phyloP scores from a whole-genome alignment of 805 yeast genomes.

The Sugiyamaella qingdaonensis region DNA sequence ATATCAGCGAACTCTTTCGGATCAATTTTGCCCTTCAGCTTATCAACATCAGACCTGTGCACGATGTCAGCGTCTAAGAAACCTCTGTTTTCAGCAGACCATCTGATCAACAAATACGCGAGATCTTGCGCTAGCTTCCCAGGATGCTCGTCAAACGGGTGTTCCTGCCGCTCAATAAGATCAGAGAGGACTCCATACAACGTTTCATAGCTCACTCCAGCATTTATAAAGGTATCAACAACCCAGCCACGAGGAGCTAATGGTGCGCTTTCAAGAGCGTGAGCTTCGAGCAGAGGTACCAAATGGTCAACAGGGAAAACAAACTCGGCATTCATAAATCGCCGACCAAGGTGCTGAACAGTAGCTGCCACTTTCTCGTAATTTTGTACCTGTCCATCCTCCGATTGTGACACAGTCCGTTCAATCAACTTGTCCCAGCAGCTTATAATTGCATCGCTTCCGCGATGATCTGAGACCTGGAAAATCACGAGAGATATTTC shows the following conservation, averaged over 20 bases:
- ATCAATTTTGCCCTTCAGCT: conserved; percentile 4
- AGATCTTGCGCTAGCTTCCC: conserved; percentile 28
- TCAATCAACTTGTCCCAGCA: conserved; percentile 76
- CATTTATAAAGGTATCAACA: conserved; percentile 34
- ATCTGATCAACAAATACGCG: conserved; percentile 22
- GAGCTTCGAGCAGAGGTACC: conserved; percentile 58
- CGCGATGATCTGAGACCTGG: conserved; percentile 80
- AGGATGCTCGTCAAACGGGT: conserved; percentile 29
- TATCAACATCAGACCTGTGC: conserved; percentile 2
- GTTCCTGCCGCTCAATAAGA: conserved; percentile 29
- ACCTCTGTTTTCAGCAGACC: conserved; percentile 20
- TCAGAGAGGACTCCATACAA: conserved; percentile 28
- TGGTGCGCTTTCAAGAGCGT: conserved; percentile 43
- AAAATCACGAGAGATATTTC: conserved; percentile 75
- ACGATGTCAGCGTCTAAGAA: conserved; percentile 6
- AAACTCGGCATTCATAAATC: conserved; percentile 62
- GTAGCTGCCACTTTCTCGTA: conserved; percentile 38
- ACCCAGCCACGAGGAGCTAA: conserved; percentile 40
- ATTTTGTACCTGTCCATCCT: conserved; percentile 29
- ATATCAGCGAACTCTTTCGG: conserved; percentile 10
- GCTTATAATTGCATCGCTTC: conserved; percentile 72
- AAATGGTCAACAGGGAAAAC: conserved; percentile 76
- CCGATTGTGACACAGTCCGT: conserved; percentile 29
- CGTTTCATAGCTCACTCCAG: conserved; percentile 31
- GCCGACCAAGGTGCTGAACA: conserved; percentile 52